These are phyloP conservation scores for Pseudognaphalium luteoalbum DNA, from an alignment of 129 eudicot species.

Conservation along the genomic window DNA sequence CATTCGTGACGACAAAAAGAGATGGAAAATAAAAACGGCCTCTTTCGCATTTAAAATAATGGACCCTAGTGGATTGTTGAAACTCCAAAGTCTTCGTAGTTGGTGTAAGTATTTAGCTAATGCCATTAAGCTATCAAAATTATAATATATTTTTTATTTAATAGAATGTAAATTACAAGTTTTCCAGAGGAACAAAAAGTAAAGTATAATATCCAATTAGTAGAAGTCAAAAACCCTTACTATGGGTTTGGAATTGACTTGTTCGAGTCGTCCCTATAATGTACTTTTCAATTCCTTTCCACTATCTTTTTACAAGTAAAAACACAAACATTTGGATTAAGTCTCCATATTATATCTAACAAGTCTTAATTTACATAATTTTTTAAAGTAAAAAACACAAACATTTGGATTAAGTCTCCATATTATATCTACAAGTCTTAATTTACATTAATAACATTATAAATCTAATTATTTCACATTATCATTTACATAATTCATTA, in stretches of 20 bases:
- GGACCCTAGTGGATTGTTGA: neutral
- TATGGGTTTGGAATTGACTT: constrained; percentile 11
- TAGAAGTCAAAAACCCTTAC: neutral
- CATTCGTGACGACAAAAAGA: neutral
- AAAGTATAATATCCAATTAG: neutral
- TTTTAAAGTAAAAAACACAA: no score
- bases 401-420: neutral
- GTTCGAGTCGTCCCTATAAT: constrained; percentile 9
- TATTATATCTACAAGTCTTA: no score
- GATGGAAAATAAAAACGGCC: neutral
- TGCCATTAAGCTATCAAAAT: neutral
- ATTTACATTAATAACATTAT: neutral
- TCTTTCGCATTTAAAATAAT: neutral
- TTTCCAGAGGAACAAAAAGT: no score
- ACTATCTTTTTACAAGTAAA: neutral
- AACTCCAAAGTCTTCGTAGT: neutral
- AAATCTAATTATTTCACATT: no score
- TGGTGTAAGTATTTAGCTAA: neutral
- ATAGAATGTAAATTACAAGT: no score
- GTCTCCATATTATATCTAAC: neutral
- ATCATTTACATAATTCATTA: no score
- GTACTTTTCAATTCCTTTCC: neutral
- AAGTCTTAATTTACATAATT: no score
- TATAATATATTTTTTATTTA: no score
- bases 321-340: neutral